Percentiles rank a stretch among this genome's conserved stretches.
Evolutionary conservation across 2,329 filamentous ascomycete species (phyloP).

Genomic region (Sporothrix protearum): DNA sequence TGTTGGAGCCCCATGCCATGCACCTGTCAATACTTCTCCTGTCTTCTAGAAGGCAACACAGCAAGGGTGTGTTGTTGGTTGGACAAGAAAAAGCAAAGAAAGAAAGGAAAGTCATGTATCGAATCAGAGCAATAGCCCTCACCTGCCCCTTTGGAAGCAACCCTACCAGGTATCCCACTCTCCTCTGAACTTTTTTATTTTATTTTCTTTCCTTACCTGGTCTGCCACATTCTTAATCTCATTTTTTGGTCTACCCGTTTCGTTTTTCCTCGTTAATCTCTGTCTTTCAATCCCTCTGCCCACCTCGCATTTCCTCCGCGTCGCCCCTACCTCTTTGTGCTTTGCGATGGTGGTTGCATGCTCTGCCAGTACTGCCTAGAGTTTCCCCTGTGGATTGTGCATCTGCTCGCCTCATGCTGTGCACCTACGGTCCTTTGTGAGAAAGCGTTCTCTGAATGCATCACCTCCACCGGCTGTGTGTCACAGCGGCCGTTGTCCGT

Average conservation of each 20-base stretch:
- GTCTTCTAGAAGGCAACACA: conserved; percentile 14
- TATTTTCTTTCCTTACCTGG: background rate
- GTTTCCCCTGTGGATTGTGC: conserved; percentile 6
- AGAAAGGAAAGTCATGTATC: background rate
- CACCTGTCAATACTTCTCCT: background rate
- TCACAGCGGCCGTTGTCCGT: conserved; percentile 46
- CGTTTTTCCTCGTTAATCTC: background rate
- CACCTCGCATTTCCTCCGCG: background rate
- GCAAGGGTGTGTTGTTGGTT: background rate
- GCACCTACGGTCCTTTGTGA: background rate
- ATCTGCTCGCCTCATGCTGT: conserved; percentile 12
- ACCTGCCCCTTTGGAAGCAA: background rate
- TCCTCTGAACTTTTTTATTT: background rate
- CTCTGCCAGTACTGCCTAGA: conserved; percentile 8
- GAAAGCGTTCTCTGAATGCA: conserved; percentile 24
- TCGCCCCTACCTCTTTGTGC: background rate
- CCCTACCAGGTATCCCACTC: background rate
- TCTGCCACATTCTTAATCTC: background rate
- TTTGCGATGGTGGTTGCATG: background rate
- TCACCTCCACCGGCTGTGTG: conserved; percentile 42
- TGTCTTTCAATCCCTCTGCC: background rate
- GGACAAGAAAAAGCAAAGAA: background rate
- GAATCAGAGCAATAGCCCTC: background rate
- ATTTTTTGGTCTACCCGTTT: background rate
- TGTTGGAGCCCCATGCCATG: background rate